Percentiles rank a stretch among this genome's conserved stretches.
phyloP scores from a whole-genome alignment of 2,329 filamentous ascomycete species.

The Exophiala sp. region DNA sequence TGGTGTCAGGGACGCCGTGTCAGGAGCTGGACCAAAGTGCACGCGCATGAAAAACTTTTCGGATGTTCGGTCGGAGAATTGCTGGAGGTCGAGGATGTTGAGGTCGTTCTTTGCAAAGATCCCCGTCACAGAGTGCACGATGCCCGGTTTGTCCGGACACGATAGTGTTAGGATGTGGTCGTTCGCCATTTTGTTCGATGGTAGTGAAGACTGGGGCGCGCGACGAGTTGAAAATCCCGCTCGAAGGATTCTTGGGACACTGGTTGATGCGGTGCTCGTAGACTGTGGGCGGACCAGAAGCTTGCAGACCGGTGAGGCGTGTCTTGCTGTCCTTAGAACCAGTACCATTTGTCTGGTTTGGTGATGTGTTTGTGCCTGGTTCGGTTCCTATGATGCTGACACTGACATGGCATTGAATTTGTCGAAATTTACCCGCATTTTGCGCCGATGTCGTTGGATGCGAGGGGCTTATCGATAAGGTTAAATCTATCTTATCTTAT shows the following conservation, averaged over 20 bases:
- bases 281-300: not conserved
- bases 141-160: slow-evolving; percentile 77
- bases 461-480: not conserved
- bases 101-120: slow-evolving; percentile 66
- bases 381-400: no score
- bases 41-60: slow-evolving; percentile 84
- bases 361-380: no score
- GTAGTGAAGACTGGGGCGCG: not conserved
- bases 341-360: slow-evolving; percentile 6
- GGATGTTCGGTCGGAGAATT: slow-evolving; percentile 70
- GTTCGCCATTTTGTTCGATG: slow-evolving; percentile 33
- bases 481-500: not conserved
- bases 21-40: slow-evolving; percentile 62
- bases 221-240: not conserved
- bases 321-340: slow-evolving; percentile 4
- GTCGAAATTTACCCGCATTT: not conserved
- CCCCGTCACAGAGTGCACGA: slow-evolving; percentile 76
- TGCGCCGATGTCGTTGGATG: not conserved
- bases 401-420: no score
- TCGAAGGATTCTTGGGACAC: not conserved
- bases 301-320: not conserved
- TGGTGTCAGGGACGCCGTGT: slow-evolving; percentile 44
- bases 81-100: slow-evolving; percentile 78
- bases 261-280: not conserved
- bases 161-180: slow-evolving; percentile 73